Evolutionary conservation across 441 rosid genomes (phyloP).

Genomic region (Capsella rubella): DNA sequence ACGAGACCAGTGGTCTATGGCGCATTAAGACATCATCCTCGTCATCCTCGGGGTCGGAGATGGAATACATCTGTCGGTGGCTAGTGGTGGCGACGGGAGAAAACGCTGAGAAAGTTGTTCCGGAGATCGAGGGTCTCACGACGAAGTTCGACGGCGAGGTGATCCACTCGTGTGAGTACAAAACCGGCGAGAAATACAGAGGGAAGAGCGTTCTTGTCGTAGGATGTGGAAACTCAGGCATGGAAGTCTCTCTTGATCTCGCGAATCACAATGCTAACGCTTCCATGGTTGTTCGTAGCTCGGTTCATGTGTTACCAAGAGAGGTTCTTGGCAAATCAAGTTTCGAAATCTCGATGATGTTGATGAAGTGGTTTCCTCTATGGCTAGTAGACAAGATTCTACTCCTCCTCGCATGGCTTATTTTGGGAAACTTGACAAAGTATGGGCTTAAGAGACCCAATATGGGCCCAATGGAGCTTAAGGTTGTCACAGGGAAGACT

Average conservation of each 20-base stretch:
- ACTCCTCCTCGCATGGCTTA: slow-evolving; percentile 58
- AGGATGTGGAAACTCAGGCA: slow-evolving; percentile 85
- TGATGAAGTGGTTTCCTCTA: slow-evolving; percentile 68
- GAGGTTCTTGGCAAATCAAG: slow-evolving; percentile 65
- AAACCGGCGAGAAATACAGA: slow-evolving; percentile 58
- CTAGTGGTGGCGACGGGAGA: slow-evolving; percentile 83
- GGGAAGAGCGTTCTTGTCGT: slow-evolving; percentile 74
- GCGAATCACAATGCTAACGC: slow-evolving; percentile 64
- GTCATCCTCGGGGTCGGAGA: slow-evolving; percentile 37
- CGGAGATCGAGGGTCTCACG: slow-evolving; percentile 62
- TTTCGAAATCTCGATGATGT: slow-evolving; percentile 54
- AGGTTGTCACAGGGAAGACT: slow-evolving; percentile 62
- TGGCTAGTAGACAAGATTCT: slow-evolving; percentile 73
- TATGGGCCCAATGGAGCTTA: slow-evolving; percentile 72
- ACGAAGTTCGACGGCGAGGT: slow-evolving; percentile 63
- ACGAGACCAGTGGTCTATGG: slow-evolving; percentile 73
- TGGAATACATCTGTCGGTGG: slow-evolving; percentile 74
- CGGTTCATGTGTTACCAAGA: slow-evolving; percentile 78
- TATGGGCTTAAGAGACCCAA: slow-evolving; percentile 61
- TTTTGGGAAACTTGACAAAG: slow-evolving; percentile 53
- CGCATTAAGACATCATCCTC: slow-evolving; percentile 49
- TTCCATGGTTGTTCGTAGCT: slow-evolving; percentile 68
- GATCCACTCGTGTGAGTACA: slow-evolving; percentile 63
- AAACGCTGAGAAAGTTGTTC: slow-evolving; percentile 64
- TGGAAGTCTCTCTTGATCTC: slow-evolving; percentile 82